phyloP scores from a whole-genome alignment of 2,329 filamentous ascomycete genomes.

The Cyphellophora attinorum region DNA sequence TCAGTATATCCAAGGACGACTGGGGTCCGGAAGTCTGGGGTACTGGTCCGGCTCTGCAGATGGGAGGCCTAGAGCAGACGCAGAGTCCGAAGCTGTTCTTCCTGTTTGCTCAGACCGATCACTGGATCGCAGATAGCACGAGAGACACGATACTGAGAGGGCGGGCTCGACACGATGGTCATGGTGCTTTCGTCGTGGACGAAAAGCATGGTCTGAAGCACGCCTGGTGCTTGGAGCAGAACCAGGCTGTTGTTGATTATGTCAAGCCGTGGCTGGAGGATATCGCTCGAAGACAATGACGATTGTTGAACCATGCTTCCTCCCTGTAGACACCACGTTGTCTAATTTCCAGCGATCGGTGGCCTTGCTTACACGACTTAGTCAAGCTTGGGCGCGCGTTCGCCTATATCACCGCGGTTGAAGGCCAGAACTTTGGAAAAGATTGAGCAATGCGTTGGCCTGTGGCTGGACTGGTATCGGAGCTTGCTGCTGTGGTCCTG shows the following conservation, averaged over 20 bases:
- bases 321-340: no score
- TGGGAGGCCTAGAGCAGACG: background rate
- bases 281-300: constrained; percentile 21
- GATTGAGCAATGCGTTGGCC: constrained; percentile 29
- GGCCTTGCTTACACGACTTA: no score
- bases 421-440: constrained; percentile 35
- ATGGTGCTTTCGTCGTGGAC: constrained; percentile 43
- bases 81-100: constrained; percentile 39
- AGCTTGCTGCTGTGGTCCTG: no score
- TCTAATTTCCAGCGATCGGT: no score
- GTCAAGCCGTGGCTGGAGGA: constrained; percentile 39
- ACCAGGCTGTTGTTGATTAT: constrained; percentile 41
- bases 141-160: constrained; percentile 43
- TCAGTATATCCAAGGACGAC: constrained; percentile 43
- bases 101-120: constrained; percentile 50
- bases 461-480: constrained; percentile 10
- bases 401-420: no score
- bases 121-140: constrained; percentile 52
- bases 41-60: constrained; percentile 20
- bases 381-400: no score
- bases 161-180: constrained; percentile 18
- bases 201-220: constrained; percentile 43
- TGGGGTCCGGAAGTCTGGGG: constrained; percentile 55
- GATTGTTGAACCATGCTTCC: no score
- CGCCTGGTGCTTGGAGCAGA: constrained; percentile 47